phyloP scores from a whole-genome alignment of 306 rosid genomes.

The Quercus berberidifolia region DNA sequence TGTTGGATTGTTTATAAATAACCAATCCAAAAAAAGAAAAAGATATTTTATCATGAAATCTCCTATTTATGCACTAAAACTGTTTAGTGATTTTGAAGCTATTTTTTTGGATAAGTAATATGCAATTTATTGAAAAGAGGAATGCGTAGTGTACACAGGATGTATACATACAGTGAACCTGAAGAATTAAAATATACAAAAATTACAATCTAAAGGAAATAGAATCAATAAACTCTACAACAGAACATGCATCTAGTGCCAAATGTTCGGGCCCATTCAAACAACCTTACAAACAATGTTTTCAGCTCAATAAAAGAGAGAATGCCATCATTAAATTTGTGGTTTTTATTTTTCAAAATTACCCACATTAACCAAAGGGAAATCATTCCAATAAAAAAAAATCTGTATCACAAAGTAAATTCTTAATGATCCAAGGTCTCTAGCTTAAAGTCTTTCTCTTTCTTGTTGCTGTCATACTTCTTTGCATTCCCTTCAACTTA shows the following conservation, averaged over 20 bases:
- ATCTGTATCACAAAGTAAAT: background rate
- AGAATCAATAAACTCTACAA: too few relatives aligned
- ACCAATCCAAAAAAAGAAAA: background rate
- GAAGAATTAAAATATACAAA: too few relatives aligned
- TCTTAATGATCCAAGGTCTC: background rate
- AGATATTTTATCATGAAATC: background rate
- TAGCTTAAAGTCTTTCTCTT: conserved; percentile 6
- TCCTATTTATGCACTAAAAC: background rate
- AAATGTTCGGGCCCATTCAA: too few relatives aligned
- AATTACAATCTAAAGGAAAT: too few relatives aligned
- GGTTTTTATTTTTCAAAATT: too few relatives aligned
- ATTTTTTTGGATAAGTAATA: background rate
- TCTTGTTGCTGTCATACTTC: conserved; percentile 13
- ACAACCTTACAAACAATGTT: background rate
- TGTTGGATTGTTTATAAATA: background rate
- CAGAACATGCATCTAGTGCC: too few relatives aligned
- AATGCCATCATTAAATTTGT: too few relatives aligned
- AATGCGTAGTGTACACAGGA: too few relatives aligned
- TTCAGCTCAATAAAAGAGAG: background rate
- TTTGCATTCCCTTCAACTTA: conserved; percentile 7
- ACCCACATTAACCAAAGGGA: too few relatives aligned
- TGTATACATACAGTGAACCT: too few relatives aligned
- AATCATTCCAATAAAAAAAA: background rate
- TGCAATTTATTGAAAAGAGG: too few relatives aligned
- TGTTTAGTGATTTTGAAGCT: background rate